phyloP scores from a whole-genome alignment of 768 basidiomycete species.

The Tricholoma bakamatsutake region DNA sequence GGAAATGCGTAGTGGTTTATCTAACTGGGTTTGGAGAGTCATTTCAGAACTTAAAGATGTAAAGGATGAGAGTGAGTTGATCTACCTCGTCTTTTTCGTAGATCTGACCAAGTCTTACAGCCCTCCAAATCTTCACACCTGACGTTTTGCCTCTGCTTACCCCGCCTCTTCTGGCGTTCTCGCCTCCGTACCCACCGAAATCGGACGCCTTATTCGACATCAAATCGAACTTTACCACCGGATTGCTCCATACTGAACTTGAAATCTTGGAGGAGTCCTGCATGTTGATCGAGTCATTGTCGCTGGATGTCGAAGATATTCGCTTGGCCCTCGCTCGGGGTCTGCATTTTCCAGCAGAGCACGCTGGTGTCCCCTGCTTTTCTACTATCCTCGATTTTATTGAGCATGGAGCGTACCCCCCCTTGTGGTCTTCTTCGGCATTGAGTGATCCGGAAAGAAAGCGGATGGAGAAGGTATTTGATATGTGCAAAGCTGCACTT shows the following conservation, averaged over 20 bases:
- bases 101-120: slow-evolving; percentile 21
- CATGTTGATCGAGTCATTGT: slow-evolving; percentile 69
- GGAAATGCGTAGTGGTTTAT: slow-evolving; percentile 56
- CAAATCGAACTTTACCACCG: slow-evolving; percentile 34
- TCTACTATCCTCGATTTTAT: slow-evolving; percentile 66
- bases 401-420: slow-evolving; percentile 63
- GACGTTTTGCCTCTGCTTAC: slow-evolving; percentile 61
- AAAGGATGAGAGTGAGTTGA: slow-evolving; percentile 57
- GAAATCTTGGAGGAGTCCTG: slow-evolving; percentile 71
- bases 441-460: slow-evolving; percentile 45
- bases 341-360: slow-evolving; percentile 50
- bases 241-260: slow-evolving; percentile 59
- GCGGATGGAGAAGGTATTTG: slow-evolving; percentile 65
- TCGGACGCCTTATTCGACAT: slow-evolving; percentile 32
- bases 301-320: slow-evolving; percentile 73
- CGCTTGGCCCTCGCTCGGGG: slow-evolving; percentile 67
- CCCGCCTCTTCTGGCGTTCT: slow-evolving; percentile 51
- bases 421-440: slow-evolving; percentile 49
- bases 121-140: slow-evolving; percentile 51
- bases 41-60: slow-evolving; percentile 70
- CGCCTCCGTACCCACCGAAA: slow-evolving; percentile 42
- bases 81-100: background rate
- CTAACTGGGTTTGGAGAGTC: slow-evolving; percentile 74
- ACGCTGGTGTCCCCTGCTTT: slow-evolving; percentile 52
- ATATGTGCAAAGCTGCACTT: slow-evolving; percentile 78